Evolutionary conservation across 75 land plant species (phyloP).

Genomic region (Azolla pinnata): DNA sequence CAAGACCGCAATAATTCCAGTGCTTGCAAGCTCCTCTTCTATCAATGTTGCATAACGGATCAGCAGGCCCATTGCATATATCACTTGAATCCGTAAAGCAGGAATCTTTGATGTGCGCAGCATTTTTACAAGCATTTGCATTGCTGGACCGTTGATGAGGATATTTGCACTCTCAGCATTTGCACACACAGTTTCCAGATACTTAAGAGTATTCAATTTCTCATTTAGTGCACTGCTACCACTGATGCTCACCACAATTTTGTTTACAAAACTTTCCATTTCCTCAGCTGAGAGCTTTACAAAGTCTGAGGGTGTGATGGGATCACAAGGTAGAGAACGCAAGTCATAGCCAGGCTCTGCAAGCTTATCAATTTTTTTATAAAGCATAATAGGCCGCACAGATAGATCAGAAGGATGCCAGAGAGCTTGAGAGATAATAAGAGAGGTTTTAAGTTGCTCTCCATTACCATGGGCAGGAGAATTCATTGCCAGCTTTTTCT

Average conservation of each 20-base stretch:
- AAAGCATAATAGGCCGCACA: conserved; percentile 87
- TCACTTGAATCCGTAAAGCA: conserved; percentile 60
- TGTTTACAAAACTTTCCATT: conserved; percentile 37
- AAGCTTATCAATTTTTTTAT: conserved; percentile 62
- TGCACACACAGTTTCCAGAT: conserved; percentile 70
- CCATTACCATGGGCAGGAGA: conserved; percentile 14
- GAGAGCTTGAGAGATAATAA: conserved; percentile 44
- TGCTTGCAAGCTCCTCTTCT: conserved; percentile 74
- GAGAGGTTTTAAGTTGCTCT: conserved; percentile 39
- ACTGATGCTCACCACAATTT: conserved; percentile 40
- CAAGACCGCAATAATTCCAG: conserved; percentile 74
- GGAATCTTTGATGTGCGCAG: conserved; percentile 59
- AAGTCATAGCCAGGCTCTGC: conserved; percentile 32
- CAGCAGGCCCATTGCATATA: conserved; percentile 69
- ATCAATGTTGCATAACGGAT: conserved; percentile 85
- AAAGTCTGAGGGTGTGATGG: conserved; percentile 49
- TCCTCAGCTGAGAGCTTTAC: conserved; percentile 59
- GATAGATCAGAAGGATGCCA: conserved; percentile 96
- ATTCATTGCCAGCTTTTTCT: conserved; percentile 24
- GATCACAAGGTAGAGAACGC: conserved; percentile 63
- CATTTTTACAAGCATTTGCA: conserved; percentile 79
- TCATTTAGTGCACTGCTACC: conserved; percentile 43
- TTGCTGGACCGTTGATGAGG: conserved; percentile 77
- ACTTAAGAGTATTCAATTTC: conserved; percentile 71
- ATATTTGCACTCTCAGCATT: conserved; percentile 78